Evolutionary conservation across 352 stramenopile species (phyloP), one percentile per base, ranked within the genome.

Genomic region (Pythium guiyangense): DNA sequence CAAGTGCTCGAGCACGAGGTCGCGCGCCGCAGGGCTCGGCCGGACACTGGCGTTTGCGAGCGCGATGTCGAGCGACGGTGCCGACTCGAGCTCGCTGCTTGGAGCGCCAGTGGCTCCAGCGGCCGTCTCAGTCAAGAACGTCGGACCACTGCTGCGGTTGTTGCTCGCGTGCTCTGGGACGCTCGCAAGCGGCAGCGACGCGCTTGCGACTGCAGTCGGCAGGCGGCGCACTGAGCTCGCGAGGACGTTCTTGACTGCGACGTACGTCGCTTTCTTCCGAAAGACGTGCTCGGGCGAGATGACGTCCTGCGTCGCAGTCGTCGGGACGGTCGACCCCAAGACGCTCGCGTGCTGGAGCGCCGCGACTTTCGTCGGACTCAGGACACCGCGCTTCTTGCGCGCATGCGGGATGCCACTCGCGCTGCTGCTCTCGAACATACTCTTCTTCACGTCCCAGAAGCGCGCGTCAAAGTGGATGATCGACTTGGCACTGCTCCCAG

Each of bases 381-480:
- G 61, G 9, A 58, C 47, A 9, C 71, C 76, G 51, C 79, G 77
- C 18, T 68, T 72, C 52, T 75, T 80, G 22, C 62, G 71, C 14
- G 67, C 63, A 18, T 71, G 67, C 2, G 70, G 64, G 1, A 61
- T 57, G 0, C 52, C 49, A 25, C 27, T 25, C 20, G 8, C 12
- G 18, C 17, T 25, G 17, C 12, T 47, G 9, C 39, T 31, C 42
- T 88, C 73, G n/a, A 84, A 75, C 69, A 86, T 81, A 54, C 69
- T 86, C 42, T 73, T 74, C 54, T 88, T 87, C 12, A 88, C 79
- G 59, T 86, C 79, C 74, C 75, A 86, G 66, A 86, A 90, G 2
- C 73, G 73, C 34, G 69, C 61, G 27, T 90, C 77, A 39, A 90
- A 84, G 14, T 80, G 43, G 57, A 73, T 25, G 53, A 54, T 63